Evolutionary conservation across 2,329 filamentous ascomycete species (phyloP).

Genomic region (Lachnellula subtilissima): DNA sequence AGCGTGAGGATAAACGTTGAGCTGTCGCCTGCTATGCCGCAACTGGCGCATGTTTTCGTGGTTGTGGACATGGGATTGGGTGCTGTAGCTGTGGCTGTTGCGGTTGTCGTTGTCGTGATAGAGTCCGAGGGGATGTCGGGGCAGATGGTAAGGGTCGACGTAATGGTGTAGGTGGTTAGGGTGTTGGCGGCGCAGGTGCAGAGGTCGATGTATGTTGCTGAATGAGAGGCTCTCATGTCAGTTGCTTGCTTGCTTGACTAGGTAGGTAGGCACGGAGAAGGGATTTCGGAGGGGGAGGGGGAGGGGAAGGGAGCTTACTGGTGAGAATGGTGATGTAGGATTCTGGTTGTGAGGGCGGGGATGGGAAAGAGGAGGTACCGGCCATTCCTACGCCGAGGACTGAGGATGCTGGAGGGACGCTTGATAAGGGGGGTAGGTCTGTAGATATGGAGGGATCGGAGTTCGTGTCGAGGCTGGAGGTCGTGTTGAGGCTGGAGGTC

Average conservation of each 20-base stretch:
- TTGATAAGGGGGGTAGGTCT: neutral
- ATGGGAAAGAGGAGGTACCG: neutral
- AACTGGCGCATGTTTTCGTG: neutral
- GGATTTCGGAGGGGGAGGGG: no score
- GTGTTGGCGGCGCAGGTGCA: neutral
- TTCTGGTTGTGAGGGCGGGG: neutral
- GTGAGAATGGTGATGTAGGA: neutral
- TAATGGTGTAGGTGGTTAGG: neutral
- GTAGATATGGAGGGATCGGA: neutral
- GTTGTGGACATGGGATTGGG: neutral
- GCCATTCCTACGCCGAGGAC: neutral
- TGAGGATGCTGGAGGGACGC: neutral
- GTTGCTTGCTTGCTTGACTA: neutral
- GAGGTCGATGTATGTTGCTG: slow-evolving; percentile 3
- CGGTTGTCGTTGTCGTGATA: neutral
- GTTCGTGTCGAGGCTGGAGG: neutral
- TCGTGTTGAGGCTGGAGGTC: neutral
- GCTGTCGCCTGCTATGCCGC: neutral
- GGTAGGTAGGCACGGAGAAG: no score
- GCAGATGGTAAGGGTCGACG: neutral
- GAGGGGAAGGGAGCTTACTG: neutral
- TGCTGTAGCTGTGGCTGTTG: no score
- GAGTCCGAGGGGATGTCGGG: neutral
- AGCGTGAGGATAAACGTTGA: neutral
- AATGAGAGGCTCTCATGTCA: neutral